Evolutionary conservation across 2,329 filamentous ascomycete species (phyloP), one percentile per base, ranked within the genome.

Genomic region (Fonsecaea nubica): DNA sequence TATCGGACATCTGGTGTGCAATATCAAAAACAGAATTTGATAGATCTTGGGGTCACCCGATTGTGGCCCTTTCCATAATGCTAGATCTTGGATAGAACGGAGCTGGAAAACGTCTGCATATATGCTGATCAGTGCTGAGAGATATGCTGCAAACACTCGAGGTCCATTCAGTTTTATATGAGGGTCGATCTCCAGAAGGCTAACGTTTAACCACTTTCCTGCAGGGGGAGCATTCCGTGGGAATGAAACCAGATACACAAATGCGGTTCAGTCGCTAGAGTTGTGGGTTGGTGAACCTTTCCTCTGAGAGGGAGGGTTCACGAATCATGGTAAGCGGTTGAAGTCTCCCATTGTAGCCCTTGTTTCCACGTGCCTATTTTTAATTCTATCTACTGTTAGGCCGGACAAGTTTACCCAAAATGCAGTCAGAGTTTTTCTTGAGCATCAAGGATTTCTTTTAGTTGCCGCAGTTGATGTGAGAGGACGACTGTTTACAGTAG

Each of bases 91-190:
- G 45, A 25, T 50, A 50, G 21, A 30, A 21, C 45, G 45, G 45
- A 50, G 45, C 45, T 50, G 45, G 12, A 50, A 21, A 50, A 50
- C 21, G 21, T 50, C 45, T 50, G 8, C 45, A 50, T 50, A 12
- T 55, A 55, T 55, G 32, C 53, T 13, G 30, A 36, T 55, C 30
- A 55, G n/a, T 54, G 35, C 35, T 33, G 48, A 55, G 18, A 18
- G 33, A 32, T 9, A 50, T 25, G 21, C 45, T 50, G 45, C 45
- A 50, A 9, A 50, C 9, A 18, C 45, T 50, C 18, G 15, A 50
- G 45, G n/a, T 25, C 12, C n/a, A 25, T 4, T 18, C 45, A 50
- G 9, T 30, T 50, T 13, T 25, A 10, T 6, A 10, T 5, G 21
- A 50, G 42, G 18, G 1, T 13, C 25, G 45, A 5, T 21, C 21